Base-by-base conservation (phyloP, 192 early-diverging fungal species). In the Paraglomus brasilianum region DNA sequence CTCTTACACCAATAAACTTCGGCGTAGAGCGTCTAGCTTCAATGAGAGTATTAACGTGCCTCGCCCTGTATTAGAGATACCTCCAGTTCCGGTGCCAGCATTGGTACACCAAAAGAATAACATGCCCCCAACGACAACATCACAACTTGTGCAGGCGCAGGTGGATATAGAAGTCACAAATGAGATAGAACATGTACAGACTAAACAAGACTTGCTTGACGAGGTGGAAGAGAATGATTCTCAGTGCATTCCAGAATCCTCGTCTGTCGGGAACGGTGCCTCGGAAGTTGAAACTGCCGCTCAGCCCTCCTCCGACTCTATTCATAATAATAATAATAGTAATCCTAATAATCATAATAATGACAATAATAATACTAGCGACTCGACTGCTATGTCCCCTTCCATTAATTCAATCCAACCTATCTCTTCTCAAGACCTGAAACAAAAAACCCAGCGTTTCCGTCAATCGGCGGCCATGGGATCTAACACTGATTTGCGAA, bases 291-390 rank as follows among this genome's bases (percentile, higher is more conserved):
- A 30, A 30, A 30, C 30, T 30, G 30, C 30, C 30, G 30, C 30
- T 30, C 30, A 30, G 30, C 30, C 30, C 30, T 30, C 3, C 30
- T 30, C 30, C 30, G 30, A 64, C 5, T 46, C 43, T 63, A 15
- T 30, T 21, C 22, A 63, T 24, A 43, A 19, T n/a, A 45, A 21
- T 62, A 62, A 41, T 62, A 62, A 45, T 46, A 42, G 41, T 60
- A 60, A 41, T 60, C 19, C 24, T 11, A 60, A 60, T 60, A 14
- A 56, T 24, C 53, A 56, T 21, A 56, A 56, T 30, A 56, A 56
- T 56, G 36, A 6, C 21, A 56, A 56, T 21, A 56, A 56, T 56
- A 56, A 56, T 56, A 56, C 10, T 21, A 56, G 53, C 53, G 36
- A 56, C 36, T 11, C 19, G 9, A 56, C 17, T 24, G 53, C 17